Percentiles rank a stretch among this genome's conserved stretches.
Evolutionary conservation across 106 monocot species (phyloP).

Genomic region (Phalaenopsis aphrodite): DNA sequence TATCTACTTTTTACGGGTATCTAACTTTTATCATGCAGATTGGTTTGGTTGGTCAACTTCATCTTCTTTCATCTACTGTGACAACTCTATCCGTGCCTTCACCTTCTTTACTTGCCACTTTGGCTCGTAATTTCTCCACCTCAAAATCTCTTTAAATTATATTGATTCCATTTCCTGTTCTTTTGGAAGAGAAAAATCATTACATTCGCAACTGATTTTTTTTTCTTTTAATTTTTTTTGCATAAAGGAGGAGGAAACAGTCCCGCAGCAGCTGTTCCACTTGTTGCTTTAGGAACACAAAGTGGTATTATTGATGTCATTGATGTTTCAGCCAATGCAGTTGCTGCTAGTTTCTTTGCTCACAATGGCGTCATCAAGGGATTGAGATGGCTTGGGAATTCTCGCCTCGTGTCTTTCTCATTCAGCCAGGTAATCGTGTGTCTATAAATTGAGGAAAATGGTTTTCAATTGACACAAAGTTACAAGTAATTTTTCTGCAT

Average conservation of each 20-base stretch:
- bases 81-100: slow-evolving; percentile 89
- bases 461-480: not conserved
- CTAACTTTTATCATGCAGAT: slow-evolving; percentile 50
- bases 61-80: slow-evolving; percentile 95
- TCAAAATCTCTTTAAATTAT: slow-evolving; percentile 4
- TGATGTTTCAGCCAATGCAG: slow-evolving; percentile 90
- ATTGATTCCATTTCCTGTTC: not conserved
- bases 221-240: slow-evolving; percentile 6
- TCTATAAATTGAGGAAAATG: not conserved
- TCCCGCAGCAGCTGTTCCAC: slow-evolving; percentile 94
- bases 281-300: slow-evolving; percentile 96
- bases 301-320: slow-evolving; percentile 83
- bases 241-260: slow-evolving; percentile 86
- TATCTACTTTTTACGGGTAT: not conserved
- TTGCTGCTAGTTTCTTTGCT: slow-evolving; percentile 87
- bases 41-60: slow-evolving; percentile 87
- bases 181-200: not conserved
- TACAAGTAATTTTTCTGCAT: not conserved
- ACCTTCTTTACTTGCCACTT: slow-evolving; percentile 90
- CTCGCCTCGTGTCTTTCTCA: slow-evolving; percentile 95
- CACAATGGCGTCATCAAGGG: slow-evolving; percentile 76
- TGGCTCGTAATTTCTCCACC: slow-evolving; percentile 62
- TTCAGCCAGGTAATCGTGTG: slow-evolving; percentile 53
- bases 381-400: slow-evolving; percentile 98
- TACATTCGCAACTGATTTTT: slow-evolving; percentile 3